Base-by-base conservation (phyloP, 1,139 yeast genomes). In the Saccharomycopsis crataegensis region DNA sequence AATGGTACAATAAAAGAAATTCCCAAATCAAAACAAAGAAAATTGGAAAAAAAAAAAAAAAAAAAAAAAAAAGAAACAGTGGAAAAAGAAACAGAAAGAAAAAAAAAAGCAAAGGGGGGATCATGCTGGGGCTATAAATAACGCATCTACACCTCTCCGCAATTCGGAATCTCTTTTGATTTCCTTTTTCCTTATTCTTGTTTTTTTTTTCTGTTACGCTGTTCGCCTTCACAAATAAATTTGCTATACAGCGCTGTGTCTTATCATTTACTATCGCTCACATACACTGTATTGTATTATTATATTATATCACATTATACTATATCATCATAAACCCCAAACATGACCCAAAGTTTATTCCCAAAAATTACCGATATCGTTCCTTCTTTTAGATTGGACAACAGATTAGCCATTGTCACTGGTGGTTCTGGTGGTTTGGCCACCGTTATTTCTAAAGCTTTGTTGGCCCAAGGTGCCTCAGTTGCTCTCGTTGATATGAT, bases 341-440 rank as follows among this genome's bases (percentile, higher is more conserved):
- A n/a, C 22, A 53, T 56, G 57, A 53, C 58, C n/a, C 57, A 53
- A 47, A 41, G 45, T 33, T 34, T 46, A 9, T 54, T 61, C 43
- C 63, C 65, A 12, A 48, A 56, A 16, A 53, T 62, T n/a, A 49
- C 60, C 14, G 67, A 65, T 50, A 57, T 67, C 48, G 67, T 74
- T 37, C 78, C 78, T 55, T 63, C 66, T 2, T 74, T 74, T 64
- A 69, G 80, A 70, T 75, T 86, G 60, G 90, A 83, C 62, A 86
- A 86, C 54, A 80, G 83, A 67, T 73, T 85, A 56, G 89, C 88
- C 46, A 75, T 86, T 53, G 70, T 86, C 60, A 86, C 94, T 38
- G 95, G 95, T 52, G 95, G 94, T 16, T 83, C 90, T 36, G 94
- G 94, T 51, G 94, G 94, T 22, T 73, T 86, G 61, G 84, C 90